phyloP scores from a whole-genome alignment of 768 basidiomycete species.

The Punctularia strigosozonata region DNA sequence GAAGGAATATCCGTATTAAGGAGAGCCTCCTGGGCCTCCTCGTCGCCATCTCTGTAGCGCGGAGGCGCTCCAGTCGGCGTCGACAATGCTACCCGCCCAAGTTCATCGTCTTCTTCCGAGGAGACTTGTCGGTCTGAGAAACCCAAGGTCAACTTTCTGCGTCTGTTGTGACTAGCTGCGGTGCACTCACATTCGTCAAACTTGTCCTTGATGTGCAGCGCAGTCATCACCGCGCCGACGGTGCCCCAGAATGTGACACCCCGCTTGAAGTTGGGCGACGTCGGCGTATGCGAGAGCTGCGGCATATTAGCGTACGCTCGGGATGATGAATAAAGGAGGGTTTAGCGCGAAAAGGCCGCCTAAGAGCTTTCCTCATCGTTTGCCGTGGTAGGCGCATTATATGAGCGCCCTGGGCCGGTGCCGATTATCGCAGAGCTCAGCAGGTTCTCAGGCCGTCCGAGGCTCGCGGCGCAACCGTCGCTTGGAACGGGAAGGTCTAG shows the following conservation, averaged over 20 bases:
- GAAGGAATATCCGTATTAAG: constrained; percentile 15
- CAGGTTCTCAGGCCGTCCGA: too few species aligned
- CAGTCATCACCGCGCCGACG: constrained; percentile 31
- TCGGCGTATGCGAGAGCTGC: too few species aligned
- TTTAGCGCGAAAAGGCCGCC: too few species aligned
- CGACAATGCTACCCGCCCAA: constrained; percentile 14
- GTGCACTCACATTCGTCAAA: constrained; percentile 32
- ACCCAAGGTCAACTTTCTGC: not conserved
- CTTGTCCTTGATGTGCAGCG: constrained; percentile 34
- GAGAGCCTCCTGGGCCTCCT: constrained; percentile 1
- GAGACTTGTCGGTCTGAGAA: constrained; percentile 30
- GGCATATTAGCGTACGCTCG: too few species aligned
- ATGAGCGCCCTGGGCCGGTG: too few species aligned
- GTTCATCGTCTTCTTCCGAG: constrained; percentile 24
- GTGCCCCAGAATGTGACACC: constrained; percentile 29
- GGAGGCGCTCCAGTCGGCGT: constrained; percentile 16
- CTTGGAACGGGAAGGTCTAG: too few species aligned
- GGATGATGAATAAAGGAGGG: too few species aligned
- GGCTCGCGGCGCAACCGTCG: too few species aligned
- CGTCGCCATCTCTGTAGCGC: constrained; percentile 21
- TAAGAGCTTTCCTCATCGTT: too few species aligned
- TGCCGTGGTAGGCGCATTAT: too few species aligned
- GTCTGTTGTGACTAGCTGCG: not conserved
- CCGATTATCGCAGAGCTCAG: too few species aligned
- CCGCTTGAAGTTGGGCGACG: too few species aligned